A percentile compares a stretch with the other conserved stretches of the same genome.
Conservation (phyloP, 2,329 filamentous ascomycete species). For the Fusarium solani-melongenae region DNA sequence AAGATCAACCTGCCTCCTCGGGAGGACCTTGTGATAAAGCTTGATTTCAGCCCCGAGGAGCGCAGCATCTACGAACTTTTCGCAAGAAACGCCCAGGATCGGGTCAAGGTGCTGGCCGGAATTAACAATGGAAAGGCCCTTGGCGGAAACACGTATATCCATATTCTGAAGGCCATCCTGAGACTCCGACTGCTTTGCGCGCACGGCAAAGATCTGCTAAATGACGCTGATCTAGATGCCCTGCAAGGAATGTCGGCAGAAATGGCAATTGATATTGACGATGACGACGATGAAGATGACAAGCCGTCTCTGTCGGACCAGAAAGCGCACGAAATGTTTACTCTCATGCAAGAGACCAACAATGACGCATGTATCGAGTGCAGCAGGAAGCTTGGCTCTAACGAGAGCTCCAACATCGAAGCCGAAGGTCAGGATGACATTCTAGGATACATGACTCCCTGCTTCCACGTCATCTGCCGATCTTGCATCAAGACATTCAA, state of each 20-base stretch:
- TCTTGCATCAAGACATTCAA: conserved; percentile 74
- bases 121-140: conserved; percentile 70
- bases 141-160: conserved; percentile 89
- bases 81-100: conserved; percentile 80
- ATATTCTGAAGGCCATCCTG: conserved; percentile 91
- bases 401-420: conserved; percentile 66
- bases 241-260: conserved; percentile 85
- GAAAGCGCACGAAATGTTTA: conserved; percentile 87
- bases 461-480: conserved; percentile 86
- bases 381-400: conserved; percentile 69
- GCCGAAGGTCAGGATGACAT: conserved; percentile 71
- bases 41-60: conserved; percentile 83
- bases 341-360: conserved; percentile 84
- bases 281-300: conserved; percentile 75
- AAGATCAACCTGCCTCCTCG: conserved; percentile 84
- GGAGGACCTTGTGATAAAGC: conserved; percentile 75
- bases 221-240: conserved; percentile 82
- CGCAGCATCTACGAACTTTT: conserved; percentile 85
- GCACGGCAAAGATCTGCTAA: conserved; percentile 91
- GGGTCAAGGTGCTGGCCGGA: conserved; percentile 79
- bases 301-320: conserved; percentile 70
- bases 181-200: conserved; percentile 91
- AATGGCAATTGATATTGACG: conserved; percentile 89
- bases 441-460: conserved; percentile 84
- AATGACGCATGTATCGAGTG: conserved; percentile 80